phyloP scores from a whole-genome alignment of 768 basidiomycete genomes.

The Clavaria fumosa region DNA sequence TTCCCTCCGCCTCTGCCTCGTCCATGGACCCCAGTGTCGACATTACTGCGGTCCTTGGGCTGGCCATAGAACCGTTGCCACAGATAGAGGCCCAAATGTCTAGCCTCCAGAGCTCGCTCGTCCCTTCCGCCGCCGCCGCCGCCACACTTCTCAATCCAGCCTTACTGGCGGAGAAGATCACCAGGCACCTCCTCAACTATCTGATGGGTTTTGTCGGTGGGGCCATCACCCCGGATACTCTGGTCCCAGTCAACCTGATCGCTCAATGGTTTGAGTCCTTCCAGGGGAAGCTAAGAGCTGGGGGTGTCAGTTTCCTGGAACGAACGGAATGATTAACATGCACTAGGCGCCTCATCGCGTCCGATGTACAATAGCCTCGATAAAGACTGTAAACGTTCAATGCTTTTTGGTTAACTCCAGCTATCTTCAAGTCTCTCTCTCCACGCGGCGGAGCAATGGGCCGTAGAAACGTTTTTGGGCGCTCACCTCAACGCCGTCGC shows the following conservation, averaged over 20 bases:
- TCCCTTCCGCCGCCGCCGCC: conserved; percentile 12
- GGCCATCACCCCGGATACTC: conserved; percentile 30
- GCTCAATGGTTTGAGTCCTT: conserved; percentile 63
- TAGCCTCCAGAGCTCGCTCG: conserved; percentile 24
- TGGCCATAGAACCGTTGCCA: conserved; percentile 63
- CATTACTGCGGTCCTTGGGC: conserved; percentile 61
- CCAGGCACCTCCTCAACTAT: conserved; percentile 65
- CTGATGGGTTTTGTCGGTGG: conserved; percentile 46
- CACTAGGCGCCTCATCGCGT: no score
- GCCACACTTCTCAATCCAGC: conserved; percentile 31
- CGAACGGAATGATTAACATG: no score
- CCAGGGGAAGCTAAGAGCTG: conserved; percentile 37
- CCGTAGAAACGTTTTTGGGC: no score
- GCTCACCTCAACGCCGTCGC: no score
- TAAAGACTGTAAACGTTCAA: no score
- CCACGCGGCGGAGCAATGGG: no score
- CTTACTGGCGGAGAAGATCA: conserved; percentile 48
- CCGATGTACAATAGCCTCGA: no score
- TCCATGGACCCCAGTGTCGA: conserved; percentile 26
- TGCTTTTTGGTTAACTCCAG: no score
- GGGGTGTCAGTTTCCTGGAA: conserved; percentile 51
- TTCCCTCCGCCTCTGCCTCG: conserved; percentile 23
- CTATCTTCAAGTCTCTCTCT: no score
- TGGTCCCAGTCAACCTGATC: conserved; percentile 47
- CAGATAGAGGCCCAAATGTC: conserved; percentile 45